Percentiles rank a stretch among this genome's conserved stretches.
These are phyloP conservation scores for Paramecium octaurelia DNA, from an alignment of 73 alveolate genomes.

Conservation along the genomic window DNA sequence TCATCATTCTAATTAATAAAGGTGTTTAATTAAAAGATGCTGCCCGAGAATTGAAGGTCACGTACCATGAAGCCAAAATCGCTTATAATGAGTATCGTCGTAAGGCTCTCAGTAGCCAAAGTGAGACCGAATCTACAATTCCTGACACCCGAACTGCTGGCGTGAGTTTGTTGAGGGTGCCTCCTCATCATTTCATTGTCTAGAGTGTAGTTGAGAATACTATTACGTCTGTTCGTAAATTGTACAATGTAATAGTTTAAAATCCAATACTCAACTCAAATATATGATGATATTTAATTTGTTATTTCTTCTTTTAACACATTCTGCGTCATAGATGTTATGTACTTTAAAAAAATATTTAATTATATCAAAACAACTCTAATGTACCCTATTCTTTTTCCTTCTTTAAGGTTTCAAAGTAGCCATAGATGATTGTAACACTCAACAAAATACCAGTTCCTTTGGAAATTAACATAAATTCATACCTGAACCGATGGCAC, in stretches of 20 bases:
- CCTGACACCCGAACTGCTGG: constrained; percentile 26
- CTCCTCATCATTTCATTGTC: constrained; percentile 11
- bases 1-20: neutral
- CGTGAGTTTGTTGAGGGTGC: neutral
- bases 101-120: neutral
- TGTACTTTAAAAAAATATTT: neutral
- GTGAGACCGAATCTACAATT: constrained; percentile 2
- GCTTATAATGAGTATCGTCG: constrained; percentile 27
- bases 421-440: constrained; percentile 97
- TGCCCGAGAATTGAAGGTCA: neutral
- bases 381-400: constrained; percentile 78
- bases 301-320: neutral
- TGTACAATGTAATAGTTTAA: constrained; percentile 43
- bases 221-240: constrained; percentile 2
- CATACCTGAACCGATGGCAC: constrained; percentile 97
- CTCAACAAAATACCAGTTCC: constrained; percentile 99
- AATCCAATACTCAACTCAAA: neutral
- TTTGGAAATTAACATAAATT: neutral
- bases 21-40: constrained; percentile 34
- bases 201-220: neutral
- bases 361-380: constrained; percentile 45
- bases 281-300: constrained; percentile 3
- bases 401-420: constrained; percentile 94
- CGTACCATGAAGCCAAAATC: constrained; percentile 37
- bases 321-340: constrained; percentile 3